Conservation (phyloP, 176 grass and related monocot species). For the Zea luxurians region DNA sequence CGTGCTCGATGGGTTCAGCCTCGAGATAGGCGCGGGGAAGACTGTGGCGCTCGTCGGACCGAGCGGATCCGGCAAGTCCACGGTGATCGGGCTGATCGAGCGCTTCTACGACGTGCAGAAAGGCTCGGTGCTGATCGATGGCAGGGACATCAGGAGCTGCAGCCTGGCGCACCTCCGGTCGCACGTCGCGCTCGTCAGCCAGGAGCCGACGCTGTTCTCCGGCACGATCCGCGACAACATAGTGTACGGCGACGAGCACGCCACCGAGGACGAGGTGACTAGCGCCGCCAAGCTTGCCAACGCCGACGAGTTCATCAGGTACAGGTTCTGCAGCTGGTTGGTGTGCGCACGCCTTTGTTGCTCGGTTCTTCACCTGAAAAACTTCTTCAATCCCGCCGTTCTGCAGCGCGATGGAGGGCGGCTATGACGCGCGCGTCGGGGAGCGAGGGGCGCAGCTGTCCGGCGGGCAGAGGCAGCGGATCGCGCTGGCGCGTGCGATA, state of each 20-base stretch:
- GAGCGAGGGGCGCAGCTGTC: constrained; percentile 59
- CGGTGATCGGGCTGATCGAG: constrained; percentile 56
- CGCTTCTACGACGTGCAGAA: constrained; percentile 54
- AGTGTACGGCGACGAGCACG: constrained; percentile 41
- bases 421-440: constrained; percentile 55
- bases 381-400: not conserved
- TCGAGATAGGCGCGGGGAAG: constrained; percentile 55
- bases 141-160: constrained; percentile 49
- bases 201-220: constrained; percentile 56
- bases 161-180: constrained; percentile 44
- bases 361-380: not conserved
- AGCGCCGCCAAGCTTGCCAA: constrained; percentile 45
- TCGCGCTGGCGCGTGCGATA: constrained; percentile 54
- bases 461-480: constrained; percentile 58
- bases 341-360: not conserved
- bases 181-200: constrained; percentile 51
- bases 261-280: constrained; percentile 42
- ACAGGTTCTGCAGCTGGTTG: not conserved
- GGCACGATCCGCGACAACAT: constrained; percentile 56
- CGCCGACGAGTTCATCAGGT: constrained; percentile 56
- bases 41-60: constrained; percentile 52
- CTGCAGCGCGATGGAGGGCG: constrained; percentile 47
- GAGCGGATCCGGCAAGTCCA: constrained; percentile 62
- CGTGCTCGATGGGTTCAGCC: constrained; percentile 45
- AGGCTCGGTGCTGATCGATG: constrained; percentile 44